phyloP scores from a whole-genome alignment of 202 grass and related monocot species.

The Zizania palustris region DNA sequence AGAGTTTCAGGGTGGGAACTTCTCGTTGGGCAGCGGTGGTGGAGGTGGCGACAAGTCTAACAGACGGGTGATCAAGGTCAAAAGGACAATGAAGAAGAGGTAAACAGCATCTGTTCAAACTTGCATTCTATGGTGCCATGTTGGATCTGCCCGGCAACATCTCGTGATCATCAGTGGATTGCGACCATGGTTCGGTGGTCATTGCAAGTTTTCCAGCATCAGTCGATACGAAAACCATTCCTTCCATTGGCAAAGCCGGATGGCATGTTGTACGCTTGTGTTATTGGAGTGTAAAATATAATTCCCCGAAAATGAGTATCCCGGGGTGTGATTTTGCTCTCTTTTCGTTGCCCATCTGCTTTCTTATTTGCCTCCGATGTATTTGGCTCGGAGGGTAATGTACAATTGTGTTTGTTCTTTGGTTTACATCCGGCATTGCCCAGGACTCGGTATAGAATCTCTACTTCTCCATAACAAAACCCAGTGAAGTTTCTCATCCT shows the following conservation, averaged over 20 bases:
- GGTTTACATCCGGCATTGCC: conserved; percentile 26
- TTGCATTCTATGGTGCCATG: conserved; percentile 2
- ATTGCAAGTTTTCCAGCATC: conserved; percentile 25
- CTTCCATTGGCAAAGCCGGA: conserved; percentile 19
- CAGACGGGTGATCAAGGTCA: conserved; percentile 68
- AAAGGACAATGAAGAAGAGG: conserved; percentile 49
- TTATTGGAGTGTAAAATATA: conserved; percentile 60
- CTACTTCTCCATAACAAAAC: not conserved
- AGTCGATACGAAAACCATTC: conserved; percentile 21
- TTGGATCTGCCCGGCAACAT: not conserved
- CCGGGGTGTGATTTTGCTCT: conserved; percentile 50
- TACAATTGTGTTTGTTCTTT: conserved; percentile 47
- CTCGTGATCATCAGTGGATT: conserved; percentile 9
- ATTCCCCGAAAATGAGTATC: conserved; percentile 23
- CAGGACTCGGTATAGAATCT: conserved; percentile 36
- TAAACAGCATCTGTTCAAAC: conserved; percentile 13
- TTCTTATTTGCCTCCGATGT: conserved; percentile 45
- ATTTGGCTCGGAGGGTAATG: conserved; percentile 44
- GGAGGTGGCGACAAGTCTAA: conserved; percentile 60
- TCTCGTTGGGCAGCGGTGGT: conserved; percentile 68
- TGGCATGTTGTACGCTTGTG: conserved; percentile 51
- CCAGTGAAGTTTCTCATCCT: not conserved
- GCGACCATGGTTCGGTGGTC: not conserved
- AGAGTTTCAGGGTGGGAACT: conserved; percentile 65
- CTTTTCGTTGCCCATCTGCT: not conserved